Percentiles rank a stretch among this genome's conserved stretches.
Conservation (phyloP, 805 yeast genomes). For the Candida chilensis region DNA sequence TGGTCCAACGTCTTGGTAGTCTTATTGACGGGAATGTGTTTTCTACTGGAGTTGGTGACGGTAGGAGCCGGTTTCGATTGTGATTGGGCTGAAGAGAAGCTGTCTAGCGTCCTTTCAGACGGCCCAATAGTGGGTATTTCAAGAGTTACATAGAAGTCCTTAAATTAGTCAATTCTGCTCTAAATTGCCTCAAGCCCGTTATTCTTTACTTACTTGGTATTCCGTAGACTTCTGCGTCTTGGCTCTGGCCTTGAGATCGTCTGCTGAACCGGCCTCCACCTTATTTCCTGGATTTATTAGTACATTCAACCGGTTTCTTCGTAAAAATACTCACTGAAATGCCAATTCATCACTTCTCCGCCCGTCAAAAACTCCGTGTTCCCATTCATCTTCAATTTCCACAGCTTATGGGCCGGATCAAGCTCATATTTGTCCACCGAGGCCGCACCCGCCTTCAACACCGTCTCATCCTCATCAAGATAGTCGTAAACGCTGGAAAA, state of each 20-base stretch:
- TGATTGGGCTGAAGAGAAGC: not conserved
- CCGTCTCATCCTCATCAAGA: constrained; percentile 29
- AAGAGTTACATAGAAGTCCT: constrained; percentile 14
- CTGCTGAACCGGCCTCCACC: constrained; percentile 86
- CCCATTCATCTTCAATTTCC: constrained; percentile 68
- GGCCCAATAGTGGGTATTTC: constrained; percentile 10
- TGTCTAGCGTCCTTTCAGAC: too few relatives aligned
- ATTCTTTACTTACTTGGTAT: too few relatives aligned
- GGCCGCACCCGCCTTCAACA: constrained; percentile 72
- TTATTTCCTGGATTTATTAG: constrained; percentile 16
- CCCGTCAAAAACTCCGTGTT: constrained; percentile 55
- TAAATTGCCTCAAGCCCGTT: not conserved
- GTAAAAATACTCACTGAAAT: constrained; percentile 40
- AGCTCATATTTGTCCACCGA: constrained; percentile 59
- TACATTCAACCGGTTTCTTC: not conserved
- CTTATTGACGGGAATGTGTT: too few relatives aligned
- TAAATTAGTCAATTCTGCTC: constrained; percentile 3
- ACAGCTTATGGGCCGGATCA: constrained; percentile 22
- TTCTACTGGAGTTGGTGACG: too few relatives aligned
- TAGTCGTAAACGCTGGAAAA: constrained; percentile 40
- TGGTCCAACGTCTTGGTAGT: too few relatives aligned
- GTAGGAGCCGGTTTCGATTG: constrained; percentile 1
- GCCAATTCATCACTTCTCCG: constrained; percentile 96
- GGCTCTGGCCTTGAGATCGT: constrained; percentile 58
- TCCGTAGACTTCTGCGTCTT: constrained; percentile 6